phyloP scores from a whole-genome alignment of 2,329 filamentous ascomycete species.

The Westerdykella sp. region DNA sequence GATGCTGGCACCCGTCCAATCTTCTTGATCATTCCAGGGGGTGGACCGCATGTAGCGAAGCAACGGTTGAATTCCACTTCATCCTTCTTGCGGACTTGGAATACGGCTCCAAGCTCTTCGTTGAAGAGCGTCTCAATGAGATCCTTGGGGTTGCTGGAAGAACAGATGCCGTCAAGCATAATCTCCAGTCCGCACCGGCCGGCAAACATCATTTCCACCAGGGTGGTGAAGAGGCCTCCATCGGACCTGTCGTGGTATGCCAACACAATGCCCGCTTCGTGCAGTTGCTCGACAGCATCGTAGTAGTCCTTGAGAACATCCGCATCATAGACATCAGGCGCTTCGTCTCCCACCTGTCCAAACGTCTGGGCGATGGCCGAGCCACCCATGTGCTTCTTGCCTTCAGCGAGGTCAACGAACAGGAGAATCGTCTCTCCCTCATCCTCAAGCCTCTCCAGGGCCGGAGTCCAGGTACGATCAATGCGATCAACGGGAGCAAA shows the following conservation, averaged over 20 bases:
- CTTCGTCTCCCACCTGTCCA: conserved; percentile 74
- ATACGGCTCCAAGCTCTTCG: conserved; percentile 91
- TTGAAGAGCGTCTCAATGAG: conserved; percentile 82
- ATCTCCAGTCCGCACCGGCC: conserved; percentile 84
- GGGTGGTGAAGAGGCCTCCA: conserved; percentile 81
- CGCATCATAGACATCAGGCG: conserved; percentile 77
- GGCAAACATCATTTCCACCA: conserved; percentile 98
- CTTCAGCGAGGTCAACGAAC: conserved; percentile 82
- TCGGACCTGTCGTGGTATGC: conserved; percentile 95
- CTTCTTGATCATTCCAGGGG: conserved; percentile 72
- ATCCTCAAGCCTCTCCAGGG: conserved; percentile 74
- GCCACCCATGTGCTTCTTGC: conserved; percentile 76
- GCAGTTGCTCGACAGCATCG: conserved; percentile 68
- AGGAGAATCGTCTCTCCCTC: conserved; percentile 84
- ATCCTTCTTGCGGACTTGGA: conserved; percentile 83
- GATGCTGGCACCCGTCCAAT: conserved; percentile 69
- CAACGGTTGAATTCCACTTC: conserved; percentile 81
- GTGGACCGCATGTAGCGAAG: conserved; percentile 84
- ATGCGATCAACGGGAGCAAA: conserved; percentile 81
- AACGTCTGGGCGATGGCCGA: conserved; percentile 89
- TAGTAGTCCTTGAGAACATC: conserved; percentile 84
- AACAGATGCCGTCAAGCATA: conserved; percentile 66
- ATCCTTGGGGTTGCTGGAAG: conserved; percentile 56
- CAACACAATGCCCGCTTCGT: conserved; percentile 66
- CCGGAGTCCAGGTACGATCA: conserved; percentile 86